Base-by-base conservation (phyloP, 345 rosid species). In the Eucalyptus erythrocorys region DNA sequence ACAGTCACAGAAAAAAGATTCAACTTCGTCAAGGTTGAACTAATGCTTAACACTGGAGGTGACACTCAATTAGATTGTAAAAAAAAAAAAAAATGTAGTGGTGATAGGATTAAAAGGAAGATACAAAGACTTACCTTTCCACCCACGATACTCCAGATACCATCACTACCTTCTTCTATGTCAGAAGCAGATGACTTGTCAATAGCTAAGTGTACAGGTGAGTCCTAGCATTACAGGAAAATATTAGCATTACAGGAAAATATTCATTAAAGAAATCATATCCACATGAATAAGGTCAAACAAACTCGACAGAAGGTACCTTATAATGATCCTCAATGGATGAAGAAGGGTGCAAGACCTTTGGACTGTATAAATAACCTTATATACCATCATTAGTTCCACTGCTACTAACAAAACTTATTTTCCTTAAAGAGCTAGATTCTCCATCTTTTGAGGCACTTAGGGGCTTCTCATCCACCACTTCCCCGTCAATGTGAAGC, bases 101-200 rank as follows among this genome's bases (percentile, higher is more conserved):
- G 32, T 13, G 48, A 66, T 50, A 24, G 21, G 68, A 50, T 14
- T 82, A 16, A 48, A 87, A 64, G 80, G 27, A 45, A 84, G 87
- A 89, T 87, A 85, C 15, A 51, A 80, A 22, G 7, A 91, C 93
- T 89, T 48, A 96, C 98, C 98, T 95, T 94, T 89, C 97, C 97
- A 53, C 97, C 96, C 71, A 97, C 91, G 37, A 97, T 95, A 91
- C 90, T 94, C 99, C 97, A 96, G 89, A 94, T 92, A 45, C 98
- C 96, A 90, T 94, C 96, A 50, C 89, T 90, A 61, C 91, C 97
- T 91, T 92, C 95, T 90, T 95, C 95, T 87, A 96, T 92, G 87
- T 94, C 97, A 84, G 94, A 91, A 64, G 94, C 91, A 34, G 95
- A 93, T 26, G 95, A 93, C 88, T 92, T 93, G 89, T 91, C 95